Evolutionary conservation across 352 stramenopile species (phyloP).

Genomic region (Sclerospora graminicola): DNA sequence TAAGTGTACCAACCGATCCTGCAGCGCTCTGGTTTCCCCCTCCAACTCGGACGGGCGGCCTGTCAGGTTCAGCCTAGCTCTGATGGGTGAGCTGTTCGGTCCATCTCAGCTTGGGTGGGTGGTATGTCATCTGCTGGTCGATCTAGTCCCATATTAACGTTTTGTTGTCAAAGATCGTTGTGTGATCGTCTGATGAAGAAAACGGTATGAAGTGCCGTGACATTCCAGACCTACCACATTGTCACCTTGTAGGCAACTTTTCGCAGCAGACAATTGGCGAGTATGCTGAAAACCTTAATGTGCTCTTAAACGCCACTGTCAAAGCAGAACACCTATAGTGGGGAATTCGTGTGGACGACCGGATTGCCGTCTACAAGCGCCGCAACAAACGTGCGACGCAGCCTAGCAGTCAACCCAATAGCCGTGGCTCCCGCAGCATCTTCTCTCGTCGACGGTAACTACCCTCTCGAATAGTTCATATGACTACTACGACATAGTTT

Average conservation of each 20-base stretch:
- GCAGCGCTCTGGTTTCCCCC: no score
- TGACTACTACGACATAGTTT: no score
- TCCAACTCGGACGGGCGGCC: no score
- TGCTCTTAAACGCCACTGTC: slow-evolving; percentile 67
- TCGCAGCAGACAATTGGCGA: slow-evolving; percentile 73
- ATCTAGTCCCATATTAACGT: no score
- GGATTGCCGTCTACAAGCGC: slow-evolving; percentile 85
- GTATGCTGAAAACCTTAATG: slow-evolving; percentile 78
- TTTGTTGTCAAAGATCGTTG: no score
- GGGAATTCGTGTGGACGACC: slow-evolving; percentile 82
- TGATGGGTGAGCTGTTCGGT: no score
- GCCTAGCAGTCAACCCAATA: slow-evolving; percentile 24
- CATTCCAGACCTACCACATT: slow-evolving; percentile 75
- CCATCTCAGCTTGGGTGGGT: no score
- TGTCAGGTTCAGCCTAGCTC: no score
- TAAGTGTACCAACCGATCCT: no score
- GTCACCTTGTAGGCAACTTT: slow-evolving; percentile 78
- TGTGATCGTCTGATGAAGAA: slow-evolving; percentile 81
- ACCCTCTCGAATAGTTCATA: no score
- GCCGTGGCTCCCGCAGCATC: slow-evolving; percentile 39
- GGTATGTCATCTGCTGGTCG: no score
- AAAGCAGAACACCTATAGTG: slow-evolving; percentile 78
- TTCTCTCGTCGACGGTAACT: slow-evolving; percentile 68
- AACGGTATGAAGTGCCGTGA: slow-evolving; percentile 73
- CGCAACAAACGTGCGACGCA: slow-evolving; percentile 59